Evolutionary conservation across 2,329 filamentous ascomycete species (phyloP).

Genomic region (Plectosphaerella cucumerina): DNA sequence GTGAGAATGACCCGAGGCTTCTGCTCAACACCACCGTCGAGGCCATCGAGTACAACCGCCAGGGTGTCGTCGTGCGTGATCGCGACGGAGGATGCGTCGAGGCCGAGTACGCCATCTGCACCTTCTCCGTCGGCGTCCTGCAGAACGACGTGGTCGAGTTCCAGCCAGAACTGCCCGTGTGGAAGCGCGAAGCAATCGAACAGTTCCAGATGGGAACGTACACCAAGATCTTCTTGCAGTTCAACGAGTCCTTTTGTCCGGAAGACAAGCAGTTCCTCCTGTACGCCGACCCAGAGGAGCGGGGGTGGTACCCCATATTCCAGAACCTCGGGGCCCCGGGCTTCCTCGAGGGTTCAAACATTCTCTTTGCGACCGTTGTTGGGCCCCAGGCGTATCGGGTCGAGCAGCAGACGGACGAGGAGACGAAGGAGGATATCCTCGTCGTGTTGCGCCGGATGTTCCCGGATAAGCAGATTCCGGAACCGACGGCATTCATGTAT

Average conservation of each 20-base stretch:
- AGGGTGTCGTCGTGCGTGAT: slow-evolving; percentile 49
- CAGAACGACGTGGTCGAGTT: slow-evolving; percentile 59
- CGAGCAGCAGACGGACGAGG: slow-evolving; percentile 54
- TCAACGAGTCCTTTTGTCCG: slow-evolving; percentile 62
- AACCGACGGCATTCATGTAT: slow-evolving; percentile 57
- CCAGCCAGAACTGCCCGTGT: slow-evolving; percentile 52
- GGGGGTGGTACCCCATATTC: slow-evolving; percentile 52
- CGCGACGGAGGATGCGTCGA: slow-evolving; percentile 51
- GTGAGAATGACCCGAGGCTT: slow-evolving; percentile 50
- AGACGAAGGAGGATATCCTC: slow-evolving; percentile 53
- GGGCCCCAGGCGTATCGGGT: slow-evolving; percentile 50
- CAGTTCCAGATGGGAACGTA: slow-evolving; percentile 68
- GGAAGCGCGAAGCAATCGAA: slow-evolving; percentile 61
- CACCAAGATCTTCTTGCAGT: slow-evolving; percentile 70
- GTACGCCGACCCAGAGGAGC: slow-evolving; percentile 35
- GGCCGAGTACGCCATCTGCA: slow-evolving; percentile 61
- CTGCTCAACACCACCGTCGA: slow-evolving; percentile 55
- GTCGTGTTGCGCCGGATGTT: slow-evolving; percentile 59
- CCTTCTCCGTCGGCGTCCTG: slow-evolving; percentile 65
- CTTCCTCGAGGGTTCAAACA: slow-evolving; percentile 58
- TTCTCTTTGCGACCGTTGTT: slow-evolving; percentile 62
- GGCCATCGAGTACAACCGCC: slow-evolving; percentile 45
- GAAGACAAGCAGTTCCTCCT: slow-evolving; percentile 37
- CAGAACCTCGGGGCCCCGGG: slow-evolving; percentile 56
- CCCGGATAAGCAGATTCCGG: slow-evolving; percentile 48